A percentile compares a stretch with the other conserved stretches of the same genome.
phyloP scores from a whole-genome alignment of 192 early-diverging fungal genomes.

The Podila minutissima region DNA sequence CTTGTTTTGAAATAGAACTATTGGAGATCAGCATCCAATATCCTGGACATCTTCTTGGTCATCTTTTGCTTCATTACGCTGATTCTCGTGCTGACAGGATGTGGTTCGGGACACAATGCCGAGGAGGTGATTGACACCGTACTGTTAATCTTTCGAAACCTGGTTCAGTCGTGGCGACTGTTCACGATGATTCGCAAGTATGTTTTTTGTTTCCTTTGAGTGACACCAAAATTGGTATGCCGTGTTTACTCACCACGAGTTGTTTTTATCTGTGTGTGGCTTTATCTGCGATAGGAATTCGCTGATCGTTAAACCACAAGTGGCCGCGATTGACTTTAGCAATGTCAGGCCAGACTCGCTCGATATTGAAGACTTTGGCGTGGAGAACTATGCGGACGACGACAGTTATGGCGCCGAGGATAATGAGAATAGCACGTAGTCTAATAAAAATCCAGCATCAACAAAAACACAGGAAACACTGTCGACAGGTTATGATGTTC shows the following conservation, averaged over 20 bases:
- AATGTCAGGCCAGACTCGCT: conserved; percentile 30
- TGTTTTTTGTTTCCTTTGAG: background rate
- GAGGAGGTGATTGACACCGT: conserved; percentile 80
- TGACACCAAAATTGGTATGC: background rate
- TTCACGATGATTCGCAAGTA: conserved; percentile 74
- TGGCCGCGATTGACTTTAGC: conserved; percentile 36
- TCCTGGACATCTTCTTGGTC: conserved; percentile 76
- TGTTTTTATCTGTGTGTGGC: background rate
- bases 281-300: conserved; percentile 21
- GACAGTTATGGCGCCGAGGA: conserved; percentile 25
- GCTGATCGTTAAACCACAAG: conserved; percentile 38
- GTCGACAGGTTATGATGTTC: too few relatives aligned
- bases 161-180: conserved; percentile 73
- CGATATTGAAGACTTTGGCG: conserved; percentile 34
- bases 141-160: conserved; percentile 78
- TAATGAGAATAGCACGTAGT: conserved; percentile 1
- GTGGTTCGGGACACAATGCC: conserved; percentile 66
- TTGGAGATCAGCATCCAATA: conserved; percentile 77
- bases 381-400: conserved; percentile 22
- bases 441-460: too few relatives aligned
- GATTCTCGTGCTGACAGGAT: conserved; percentile 71
- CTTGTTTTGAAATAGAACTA: conserved; percentile 50
- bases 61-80: conserved; percentile 74
- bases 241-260: background rate
- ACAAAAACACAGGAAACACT: too few relatives aligned